These are phyloP conservation scores for Ophiocordyceps robertsii DNA, from an alignment of 2,329 filamentous ascomycete genomes.

Conservation along the genomic window DNA sequence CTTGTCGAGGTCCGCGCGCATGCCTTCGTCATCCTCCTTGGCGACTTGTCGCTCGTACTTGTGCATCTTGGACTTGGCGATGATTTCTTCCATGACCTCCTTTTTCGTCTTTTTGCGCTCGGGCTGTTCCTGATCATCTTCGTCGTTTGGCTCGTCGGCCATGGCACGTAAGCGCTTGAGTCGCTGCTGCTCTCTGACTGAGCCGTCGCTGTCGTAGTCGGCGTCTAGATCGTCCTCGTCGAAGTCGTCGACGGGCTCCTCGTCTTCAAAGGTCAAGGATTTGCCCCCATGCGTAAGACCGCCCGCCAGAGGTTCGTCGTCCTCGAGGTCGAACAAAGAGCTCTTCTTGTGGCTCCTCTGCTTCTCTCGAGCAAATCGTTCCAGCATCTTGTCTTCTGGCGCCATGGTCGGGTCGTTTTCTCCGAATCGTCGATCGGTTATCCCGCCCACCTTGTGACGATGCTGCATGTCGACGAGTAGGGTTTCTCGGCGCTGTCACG, in stretches of 20 bases:
- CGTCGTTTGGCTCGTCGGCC: constrained; percentile 29
- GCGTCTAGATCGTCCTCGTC: constrained; percentile 58
- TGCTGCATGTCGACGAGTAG: constrained; percentile 81
- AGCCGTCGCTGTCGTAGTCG: constrained; percentile 43
- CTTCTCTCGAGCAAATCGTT: constrained; percentile 83
- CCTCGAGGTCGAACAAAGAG: constrained; percentile 83
- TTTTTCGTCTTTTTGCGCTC: constrained; percentile 89
- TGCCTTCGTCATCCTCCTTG: constrained; percentile 86
- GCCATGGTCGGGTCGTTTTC: constrained; percentile 93
- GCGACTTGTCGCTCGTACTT: constrained; percentile 87
- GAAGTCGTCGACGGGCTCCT: constrained; percentile 55
- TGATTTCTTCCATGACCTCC: constrained; percentile 95
- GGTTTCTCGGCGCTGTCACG: constrained; percentile 56
- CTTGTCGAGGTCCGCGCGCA: constrained; percentile 73
- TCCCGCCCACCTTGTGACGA: constrained; percentile 81
- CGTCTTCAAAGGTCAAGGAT: constrained; percentile 50
- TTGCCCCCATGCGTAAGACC: constrained; percentile 72
- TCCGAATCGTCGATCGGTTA: constrained; percentile 86
- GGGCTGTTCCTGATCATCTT: constrained; percentile 44
- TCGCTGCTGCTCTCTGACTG: constrained; percentile 37
- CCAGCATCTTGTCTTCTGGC: constrained; percentile 80
- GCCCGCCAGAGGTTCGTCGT: constrained; percentile 42
- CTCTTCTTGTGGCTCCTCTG: constrained; percentile 63
- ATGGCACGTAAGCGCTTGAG: constrained; percentile 42
- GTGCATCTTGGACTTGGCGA: constrained; percentile 90